Conservation (phyloP, 805 yeast species). For the Kazachstania africana region DNA sequence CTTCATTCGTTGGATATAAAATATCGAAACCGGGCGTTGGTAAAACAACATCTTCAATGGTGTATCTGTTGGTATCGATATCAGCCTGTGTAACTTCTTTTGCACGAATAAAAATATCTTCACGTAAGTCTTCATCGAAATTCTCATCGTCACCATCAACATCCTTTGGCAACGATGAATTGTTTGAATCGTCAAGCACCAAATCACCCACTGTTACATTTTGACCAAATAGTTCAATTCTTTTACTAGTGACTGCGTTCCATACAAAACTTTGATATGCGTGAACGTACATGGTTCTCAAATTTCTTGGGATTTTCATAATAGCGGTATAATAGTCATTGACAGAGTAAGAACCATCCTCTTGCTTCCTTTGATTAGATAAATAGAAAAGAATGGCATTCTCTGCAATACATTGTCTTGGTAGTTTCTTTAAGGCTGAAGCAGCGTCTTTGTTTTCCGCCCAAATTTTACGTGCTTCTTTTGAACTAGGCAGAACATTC, state of each 20-base stretch:
- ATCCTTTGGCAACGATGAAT: conserved; percentile 5
- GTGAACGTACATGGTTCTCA: conserved; percentile 91
- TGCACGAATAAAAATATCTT: conserved; percentile 49
- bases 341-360: conserved; percentile 33
- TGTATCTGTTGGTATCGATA: conserved; percentile 40
- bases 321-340: conserved; percentile 67
- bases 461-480: conserved; percentile 78
- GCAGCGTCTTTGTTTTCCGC: conserved; percentile 55
- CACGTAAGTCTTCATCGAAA: conserved; percentile 62
- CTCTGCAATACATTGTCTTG: conserved; percentile 82
- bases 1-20: conserved; percentile 63
- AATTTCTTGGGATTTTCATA: conserved; percentile 81
- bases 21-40: conserved; percentile 97
- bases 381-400: conserved; percentile 54
- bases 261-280: conserved; percentile 95
- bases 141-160: conserved; percentile 35
- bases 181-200: conserved; percentile 32
- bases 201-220: conserved; percentile 72
- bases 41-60: conserved; percentile 74
- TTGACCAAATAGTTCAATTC: conserved; percentile 62
- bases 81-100: conserved; percentile 69
- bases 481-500: conserved; percentile 68
- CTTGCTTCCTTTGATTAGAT: conserved; percentile 37
- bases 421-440: conserved; percentile 64
- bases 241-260: conserved; percentile 74